Percentiles rank a stretch among this genome's conserved stretches.
These are phyloP conservation scores for Aureobasidium musti DNA, from an alignment of 2,329 filamentous ascomycete species.

Conservation along the genomic window DNA sequence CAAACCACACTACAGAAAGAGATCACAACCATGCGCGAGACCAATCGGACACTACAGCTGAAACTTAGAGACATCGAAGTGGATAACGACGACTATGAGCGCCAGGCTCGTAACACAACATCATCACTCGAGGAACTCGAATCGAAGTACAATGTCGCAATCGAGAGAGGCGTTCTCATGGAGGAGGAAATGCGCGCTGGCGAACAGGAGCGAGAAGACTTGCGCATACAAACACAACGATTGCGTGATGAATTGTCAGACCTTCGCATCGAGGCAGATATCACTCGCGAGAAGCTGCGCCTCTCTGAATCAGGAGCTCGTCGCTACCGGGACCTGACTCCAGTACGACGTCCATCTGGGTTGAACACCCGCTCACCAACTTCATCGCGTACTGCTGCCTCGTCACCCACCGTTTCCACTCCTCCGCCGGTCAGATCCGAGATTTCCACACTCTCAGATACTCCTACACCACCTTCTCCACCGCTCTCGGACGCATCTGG, in stretches of 20 bases:
- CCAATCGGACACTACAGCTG: constrained; percentile 77
- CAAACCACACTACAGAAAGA: constrained; percentile 92
- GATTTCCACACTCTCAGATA: constrained; percentile 61
- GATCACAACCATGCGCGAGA: constrained; percentile 84
- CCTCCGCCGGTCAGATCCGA: constrained; percentile 71
- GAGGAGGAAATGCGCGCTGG: constrained; percentile 91
- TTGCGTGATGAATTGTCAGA: constrained; percentile 89
- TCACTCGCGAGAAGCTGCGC: constrained; percentile 89
- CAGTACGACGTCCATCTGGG: constrained; percentile 34
- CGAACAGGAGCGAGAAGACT: constrained; percentile 84
- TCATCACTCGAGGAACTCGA: constrained; percentile 96
- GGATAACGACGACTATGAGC: constrained; percentile 96
- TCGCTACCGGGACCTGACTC: constrained; percentile 15
- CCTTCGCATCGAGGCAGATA: constrained; percentile 91
- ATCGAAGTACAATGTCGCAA: constrained; percentile 92
- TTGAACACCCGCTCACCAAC: constrained; percentile 61
- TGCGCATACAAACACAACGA: constrained; percentile 89
- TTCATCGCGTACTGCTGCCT: constrained; percentile 75
- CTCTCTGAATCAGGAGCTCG: constrained; percentile 56
- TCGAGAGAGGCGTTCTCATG: constrained; percentile 88
- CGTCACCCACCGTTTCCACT: constrained; percentile 86
- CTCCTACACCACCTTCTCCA: constrained; percentile 86
- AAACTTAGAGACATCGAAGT: constrained; percentile 93
- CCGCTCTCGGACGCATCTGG: constrained; percentile 85
- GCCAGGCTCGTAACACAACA: constrained; percentile 91